These are phyloP conservation scores for Coemansia sp. DNA, from an alignment of 192 early-diverging fungal genomes.

Conservation along the genomic window DNA sequence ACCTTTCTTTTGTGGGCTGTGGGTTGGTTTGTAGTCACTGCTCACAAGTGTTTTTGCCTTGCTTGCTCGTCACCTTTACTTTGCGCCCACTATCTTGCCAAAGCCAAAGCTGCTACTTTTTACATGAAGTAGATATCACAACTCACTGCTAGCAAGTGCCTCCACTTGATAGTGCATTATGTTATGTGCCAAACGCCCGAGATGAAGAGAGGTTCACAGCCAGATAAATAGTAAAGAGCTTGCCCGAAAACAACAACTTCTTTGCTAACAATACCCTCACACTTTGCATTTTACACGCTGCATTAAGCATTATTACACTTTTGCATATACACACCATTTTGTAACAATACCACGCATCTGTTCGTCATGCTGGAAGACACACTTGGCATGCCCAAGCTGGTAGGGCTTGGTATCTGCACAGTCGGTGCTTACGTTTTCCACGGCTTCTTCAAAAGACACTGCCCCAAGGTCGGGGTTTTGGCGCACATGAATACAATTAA, in stretches of 20 bases:
- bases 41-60: neutral
- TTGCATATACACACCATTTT: neutral
- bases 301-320: neutral
- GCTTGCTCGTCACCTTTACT: neutral
- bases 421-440: neutral
- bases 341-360: neutral
- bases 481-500: neutral
- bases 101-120: neutral
- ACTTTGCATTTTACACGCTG: neutral
- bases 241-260: neutral
- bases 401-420: neutral
- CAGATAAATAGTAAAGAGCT: neutral
- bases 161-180: neutral
- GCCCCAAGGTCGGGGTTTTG: neutral
- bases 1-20: neutral
- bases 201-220: too few species aligned
- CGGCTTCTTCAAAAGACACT: conserved; percentile 1
- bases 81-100: neutral
- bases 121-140: neutral
- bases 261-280: conserved; percentile 3
- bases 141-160: neutral
- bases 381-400: neutral
- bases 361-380: neutral
- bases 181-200: neutral
- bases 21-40: neutral